These are phyloP conservation scores for Euphorbia tirucalli DNA, from an alignment of 345 rosid genomes.

Conservation along the genomic window DNA sequence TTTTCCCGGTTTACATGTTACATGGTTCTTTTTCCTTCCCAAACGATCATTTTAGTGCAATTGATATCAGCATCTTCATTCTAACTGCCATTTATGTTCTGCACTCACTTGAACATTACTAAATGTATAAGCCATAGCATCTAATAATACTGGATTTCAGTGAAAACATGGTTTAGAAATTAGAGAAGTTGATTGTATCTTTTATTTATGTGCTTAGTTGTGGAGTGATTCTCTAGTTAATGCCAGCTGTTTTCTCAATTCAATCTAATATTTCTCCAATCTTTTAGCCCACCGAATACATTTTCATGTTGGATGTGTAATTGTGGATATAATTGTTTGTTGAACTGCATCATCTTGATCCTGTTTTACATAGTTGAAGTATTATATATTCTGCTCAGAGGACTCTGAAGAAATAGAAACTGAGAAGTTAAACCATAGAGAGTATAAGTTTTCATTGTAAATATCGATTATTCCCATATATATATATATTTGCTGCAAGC, in stretches of 20 bases:
- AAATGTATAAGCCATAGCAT: not conserved
- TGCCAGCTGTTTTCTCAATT: not conserved
- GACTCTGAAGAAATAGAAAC: not conserved
- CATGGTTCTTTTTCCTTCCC: not conserved
- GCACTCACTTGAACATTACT: not conserved
- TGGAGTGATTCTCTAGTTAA: not conserved
- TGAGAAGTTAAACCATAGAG: too few relatives aligned
- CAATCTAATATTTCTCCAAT: not conserved
- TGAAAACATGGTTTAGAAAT: not conserved
- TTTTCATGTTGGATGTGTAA: too few relatives aligned
- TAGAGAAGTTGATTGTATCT: not conserved
- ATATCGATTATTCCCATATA: not conserved
- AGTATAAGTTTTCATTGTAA: too few relatives aligned
- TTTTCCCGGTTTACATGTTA: not conserved
- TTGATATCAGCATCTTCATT: not conserved
- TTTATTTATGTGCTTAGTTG: not conserved
- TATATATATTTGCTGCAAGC: not conserved
- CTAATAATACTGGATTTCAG: not conserved
- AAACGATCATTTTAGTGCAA: not conserved
- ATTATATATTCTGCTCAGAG: not conserved
- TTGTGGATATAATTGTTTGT: not conserved
- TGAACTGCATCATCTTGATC: not conserved
- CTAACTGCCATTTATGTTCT: not conserved
- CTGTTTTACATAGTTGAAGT: not conserved
- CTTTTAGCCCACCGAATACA: not conserved